Evolutionary conservation across 257 asterid genomes (phyloP).

Genomic region (Solanum sitiens): DNA sequence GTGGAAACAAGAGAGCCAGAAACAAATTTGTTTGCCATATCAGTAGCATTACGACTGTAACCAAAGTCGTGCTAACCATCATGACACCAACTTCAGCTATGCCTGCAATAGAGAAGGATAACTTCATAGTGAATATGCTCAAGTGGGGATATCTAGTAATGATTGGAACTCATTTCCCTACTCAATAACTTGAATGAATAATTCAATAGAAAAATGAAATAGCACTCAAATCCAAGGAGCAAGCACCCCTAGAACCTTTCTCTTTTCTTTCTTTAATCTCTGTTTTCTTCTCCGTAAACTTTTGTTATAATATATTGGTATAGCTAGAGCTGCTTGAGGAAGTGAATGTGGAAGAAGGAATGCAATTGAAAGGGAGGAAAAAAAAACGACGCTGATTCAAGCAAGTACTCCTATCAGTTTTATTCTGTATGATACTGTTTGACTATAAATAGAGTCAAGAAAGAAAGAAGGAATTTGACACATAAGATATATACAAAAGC

Average conservation of each 20-base stretch:
- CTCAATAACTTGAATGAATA: neutral
- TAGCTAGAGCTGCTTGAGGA: neutral
- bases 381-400: neutral
- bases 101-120: slow-evolving; percentile 31
- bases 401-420: neutral
- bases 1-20: slow-evolving; percentile 61
- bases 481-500: neutral
- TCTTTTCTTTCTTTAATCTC: neutral
- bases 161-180: neutral
- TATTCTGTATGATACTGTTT: neutral
- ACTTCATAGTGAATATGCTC: neutral
- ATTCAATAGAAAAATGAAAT: neutral
- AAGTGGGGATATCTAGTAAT: neutral
- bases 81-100: slow-evolving; percentile 96
- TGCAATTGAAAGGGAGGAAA: neutral
- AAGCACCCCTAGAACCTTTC: neutral
- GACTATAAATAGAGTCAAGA: neutral
- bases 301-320: neutral
- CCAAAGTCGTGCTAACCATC: slow-evolving; percentile 83
- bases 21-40: slow-evolving; percentile 80
- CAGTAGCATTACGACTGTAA: slow-evolving; percentile 87
- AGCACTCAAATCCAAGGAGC: neutral
- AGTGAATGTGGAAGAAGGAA: neutral
- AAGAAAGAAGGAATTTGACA: neutral
- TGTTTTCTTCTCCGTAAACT: neutral